These are phyloP conservation scores for Medicago lupulina DNA, from an alignment of 306 rosid genomes.

Conservation along the genomic window DNA sequence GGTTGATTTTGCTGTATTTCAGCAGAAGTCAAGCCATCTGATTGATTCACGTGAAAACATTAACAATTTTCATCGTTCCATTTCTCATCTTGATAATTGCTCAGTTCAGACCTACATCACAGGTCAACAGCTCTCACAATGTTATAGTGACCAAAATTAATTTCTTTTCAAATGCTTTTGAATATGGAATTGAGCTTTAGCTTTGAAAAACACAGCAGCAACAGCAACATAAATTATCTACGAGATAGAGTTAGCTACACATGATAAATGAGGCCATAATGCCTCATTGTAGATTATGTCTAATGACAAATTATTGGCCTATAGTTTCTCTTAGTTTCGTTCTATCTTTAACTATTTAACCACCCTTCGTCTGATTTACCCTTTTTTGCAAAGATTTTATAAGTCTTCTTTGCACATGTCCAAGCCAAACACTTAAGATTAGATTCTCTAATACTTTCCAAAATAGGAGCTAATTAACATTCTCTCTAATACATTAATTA, in stretches of 20 bases:
- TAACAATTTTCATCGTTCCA: slow-evolving; percentile 53
- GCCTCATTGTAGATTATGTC: background rate
- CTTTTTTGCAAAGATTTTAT: background rate
- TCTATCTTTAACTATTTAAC: background rate
- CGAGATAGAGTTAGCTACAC: background rate
- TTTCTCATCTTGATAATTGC: slow-evolving; percentile 76
- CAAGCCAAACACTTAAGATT: background rate
- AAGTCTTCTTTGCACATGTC: background rate
- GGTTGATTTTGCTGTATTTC: slow-evolving; percentile 72
- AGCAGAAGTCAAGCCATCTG: slow-evolving; percentile 70
- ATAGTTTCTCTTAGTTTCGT: slow-evolving; percentile 2
- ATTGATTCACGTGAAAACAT: slow-evolving; percentile 52
- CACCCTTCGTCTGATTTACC: background rate
- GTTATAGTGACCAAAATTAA: slow-evolving; percentile 25
- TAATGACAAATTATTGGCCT: slow-evolving; percentile 7
- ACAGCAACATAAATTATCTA: background rate
- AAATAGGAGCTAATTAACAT: background rate
- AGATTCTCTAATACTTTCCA: background rate
- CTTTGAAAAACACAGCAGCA: slow-evolving; percentile 1
- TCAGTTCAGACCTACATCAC: slow-evolving; percentile 65
- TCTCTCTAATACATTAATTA: background rate
- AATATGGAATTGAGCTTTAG: slow-evolving; percentile 27
- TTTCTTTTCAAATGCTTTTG: slow-evolving; percentile 25
- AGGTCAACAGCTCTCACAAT: slow-evolving; percentile 50
- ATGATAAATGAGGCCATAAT: background rate